Base-by-base conservation (phyloP, 306 rosid species). In the Trifolium pratense region DNA sequence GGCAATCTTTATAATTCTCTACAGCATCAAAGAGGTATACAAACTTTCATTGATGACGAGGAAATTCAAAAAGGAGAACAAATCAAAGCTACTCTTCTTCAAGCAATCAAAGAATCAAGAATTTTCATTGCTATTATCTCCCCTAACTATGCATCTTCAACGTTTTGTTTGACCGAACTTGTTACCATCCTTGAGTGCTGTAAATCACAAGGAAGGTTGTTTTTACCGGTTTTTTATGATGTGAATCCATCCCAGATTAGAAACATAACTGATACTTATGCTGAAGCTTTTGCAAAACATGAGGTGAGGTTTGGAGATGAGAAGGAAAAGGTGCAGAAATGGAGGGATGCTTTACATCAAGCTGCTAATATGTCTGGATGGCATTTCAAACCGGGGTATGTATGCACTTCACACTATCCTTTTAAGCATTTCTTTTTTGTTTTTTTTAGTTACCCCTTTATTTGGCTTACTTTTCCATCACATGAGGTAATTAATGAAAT, bases 351-450 rank as follows among this genome's bases (percentile, higher is more conserved):
- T 66, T 66, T 66, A 3, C 13, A 2, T 43, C 56, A 14, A 13
- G 71, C 71, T 14, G 21, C 71, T 42, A 42, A 23, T 23, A 5
- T 66, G 7, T 66, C 55, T 20, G 39, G 71, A 5, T 66, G 71
- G 56, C 56, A 66, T 23, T 66, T 66, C 37, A 10, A 66, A 43
- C 56, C 29, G 3, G 71, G 55, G 71, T 65, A 40, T 16, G 17
- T 14, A 40, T 16, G 17, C 6, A 18, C 2, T 18, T 55, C 65
- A 5, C 17, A 46, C 18, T 16, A 13, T 13, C 6, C 13, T 13
- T 45, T 1, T 45, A 45, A 0, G 1, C 3, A 11, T 48, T 2
- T 48, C n/a, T 48, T 48, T 5, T 4, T 4, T 11, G 0, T 48
- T 48, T 48, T 48, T 48, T 5, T 4, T 4, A 42, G 0, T 48